Evolutionary conservation across 352 stramenopile genomes (phyloP).

Genomic region (Pythium phragmitis): DNA sequence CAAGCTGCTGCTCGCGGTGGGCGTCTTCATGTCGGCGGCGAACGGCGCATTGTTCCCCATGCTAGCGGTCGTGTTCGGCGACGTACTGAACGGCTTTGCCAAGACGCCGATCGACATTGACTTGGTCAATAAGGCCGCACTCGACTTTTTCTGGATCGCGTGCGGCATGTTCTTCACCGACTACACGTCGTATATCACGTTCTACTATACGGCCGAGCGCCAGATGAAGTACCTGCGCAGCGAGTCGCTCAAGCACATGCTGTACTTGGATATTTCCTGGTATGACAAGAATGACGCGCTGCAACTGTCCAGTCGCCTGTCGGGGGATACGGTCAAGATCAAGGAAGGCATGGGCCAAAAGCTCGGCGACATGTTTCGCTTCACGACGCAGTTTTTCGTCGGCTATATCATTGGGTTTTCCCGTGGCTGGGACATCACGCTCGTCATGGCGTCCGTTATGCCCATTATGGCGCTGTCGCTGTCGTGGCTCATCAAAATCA

Average conservation of each 20-base stretch:
- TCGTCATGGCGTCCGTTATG: constrained; percentile 42
- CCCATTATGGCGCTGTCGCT: constrained; percentile 32
- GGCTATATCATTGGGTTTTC: constrained; percentile 38
- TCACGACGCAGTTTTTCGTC: constrained; percentile 28
- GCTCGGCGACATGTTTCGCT: constrained; percentile 33
- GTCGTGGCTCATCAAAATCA: constrained; percentile 31
- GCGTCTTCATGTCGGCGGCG: not conserved
- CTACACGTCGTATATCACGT: constrained; percentile 31
- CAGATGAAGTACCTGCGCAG: constrained; percentile 46
- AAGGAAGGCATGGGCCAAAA: constrained; percentile 40
- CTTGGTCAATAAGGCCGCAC: constrained; percentile 1
- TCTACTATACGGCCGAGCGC: constrained; percentile 35
- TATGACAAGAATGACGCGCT: constrained; percentile 32
- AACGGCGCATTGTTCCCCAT: constrained; percentile 1
- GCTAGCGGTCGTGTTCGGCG: constrained; percentile 2
- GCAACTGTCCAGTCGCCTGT: constrained; percentile 25
- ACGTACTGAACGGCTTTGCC: constrained; percentile 4
- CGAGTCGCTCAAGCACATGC: constrained; percentile 39
- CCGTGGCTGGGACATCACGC: constrained; percentile 33
- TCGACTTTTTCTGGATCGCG: constrained; percentile 28
- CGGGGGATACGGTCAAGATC: constrained; percentile 31
- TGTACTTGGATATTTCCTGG: constrained; percentile 53
- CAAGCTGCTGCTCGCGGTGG: not conserved
- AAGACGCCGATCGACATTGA: not conserved
- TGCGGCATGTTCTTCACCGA: constrained; percentile 26